Percentiles rank a stretch among this genome's conserved stretches.
phyloP scores from a whole-genome alignment of 169 alveolate species.

The Eimeria necatrix region DNA sequence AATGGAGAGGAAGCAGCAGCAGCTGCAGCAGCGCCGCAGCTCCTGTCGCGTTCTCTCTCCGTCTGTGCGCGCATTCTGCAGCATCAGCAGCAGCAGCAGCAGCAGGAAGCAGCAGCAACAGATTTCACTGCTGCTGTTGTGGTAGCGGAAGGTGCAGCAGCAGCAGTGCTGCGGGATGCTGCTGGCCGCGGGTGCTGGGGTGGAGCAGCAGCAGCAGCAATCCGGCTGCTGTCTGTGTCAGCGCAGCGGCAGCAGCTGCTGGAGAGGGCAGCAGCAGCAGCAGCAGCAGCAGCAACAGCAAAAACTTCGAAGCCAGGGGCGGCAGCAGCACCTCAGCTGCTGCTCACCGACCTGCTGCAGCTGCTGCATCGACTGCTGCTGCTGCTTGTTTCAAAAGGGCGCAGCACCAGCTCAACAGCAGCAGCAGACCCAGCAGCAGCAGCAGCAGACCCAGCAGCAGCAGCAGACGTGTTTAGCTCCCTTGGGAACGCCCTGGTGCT shows the following conservation, averaged over 20 bases:
- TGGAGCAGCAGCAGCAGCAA: slow-evolving; percentile 53
- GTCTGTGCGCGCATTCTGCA: slow-evolving; percentile 20
- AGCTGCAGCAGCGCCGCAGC: slow-evolving; percentile 55
- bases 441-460: background rate
- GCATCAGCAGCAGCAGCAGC: slow-evolving; percentile 19
- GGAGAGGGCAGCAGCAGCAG: slow-evolving; percentile 14
- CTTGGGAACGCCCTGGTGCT: slow-evolving; percentile 50
- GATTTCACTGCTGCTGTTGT: slow-evolving; percentile 3
- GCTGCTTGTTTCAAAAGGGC: slow-evolving; percentile 13
- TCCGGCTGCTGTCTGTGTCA: background rate
- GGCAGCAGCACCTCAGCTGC: too few relatives aligned
- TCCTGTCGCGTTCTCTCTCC: slow-evolving; percentile 28
- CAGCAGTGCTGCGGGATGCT: background rate
- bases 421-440: slow-evolving; percentile 30
- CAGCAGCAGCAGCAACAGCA: background rate
- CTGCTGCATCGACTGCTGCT: slow-evolving; percentile 28
- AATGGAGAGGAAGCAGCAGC: background rate
- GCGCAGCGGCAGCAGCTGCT: slow-evolving; percentile 45
- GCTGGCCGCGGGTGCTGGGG: slow-evolving; percentile 18
- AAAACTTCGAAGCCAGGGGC: too few relatives aligned
- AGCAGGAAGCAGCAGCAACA: background rate
- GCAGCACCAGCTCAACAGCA: background rate
- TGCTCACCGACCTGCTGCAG: background rate
- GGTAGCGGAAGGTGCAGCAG: slow-evolving; percentile 25
- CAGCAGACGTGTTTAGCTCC: slow-evolving; percentile 34